Percentiles rank a stretch among this genome's conserved stretches.
Evolutionary conservation across 768 basidiomycete genomes (phyloP).

Genomic region (Cystofilobasidium ferigula): DNA sequence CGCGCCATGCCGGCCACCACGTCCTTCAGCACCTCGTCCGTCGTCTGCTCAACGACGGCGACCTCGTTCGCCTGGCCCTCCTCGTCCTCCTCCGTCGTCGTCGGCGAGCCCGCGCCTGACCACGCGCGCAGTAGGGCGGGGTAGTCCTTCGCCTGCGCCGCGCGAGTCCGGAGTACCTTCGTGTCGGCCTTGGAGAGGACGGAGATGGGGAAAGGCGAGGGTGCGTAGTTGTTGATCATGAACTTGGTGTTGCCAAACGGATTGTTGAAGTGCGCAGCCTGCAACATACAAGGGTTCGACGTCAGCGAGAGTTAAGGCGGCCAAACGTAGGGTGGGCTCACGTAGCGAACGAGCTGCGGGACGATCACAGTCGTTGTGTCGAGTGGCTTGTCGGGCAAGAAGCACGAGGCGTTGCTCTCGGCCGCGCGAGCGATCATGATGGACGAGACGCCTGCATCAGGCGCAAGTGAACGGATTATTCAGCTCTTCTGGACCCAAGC

Average conservation of each 20-base stretch:
- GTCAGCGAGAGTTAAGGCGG: neutral
- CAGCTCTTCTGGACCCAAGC: too few relatives aligned
- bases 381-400: constrained; percentile 54
- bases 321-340: constrained; percentile 35
- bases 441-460: constrained; percentile 61
- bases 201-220: constrained; percentile 46
- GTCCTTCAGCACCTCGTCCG: constrained; percentile 31
- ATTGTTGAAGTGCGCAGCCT: constrained; percentile 67
- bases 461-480: neutral
- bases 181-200: constrained; percentile 14
- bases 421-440: constrained; percentile 96
- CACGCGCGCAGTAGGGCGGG: neutral
- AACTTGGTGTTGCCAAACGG: constrained; percentile 80
- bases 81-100: constrained; percentile 48
- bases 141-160: neutral
- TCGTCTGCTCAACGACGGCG: constrained; percentile 41
- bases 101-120: neutral
- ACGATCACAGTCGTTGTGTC: constrained; percentile 61
- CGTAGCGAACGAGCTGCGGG: constrained; percentile 63
- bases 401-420: constrained; percentile 83
- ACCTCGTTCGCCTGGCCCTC: constrained; percentile 49
- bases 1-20: constrained; percentile 27
- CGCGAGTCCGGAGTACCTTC: neutral
- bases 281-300: constrained; percentile 3
- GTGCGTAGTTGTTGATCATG: constrained; percentile 71